Conservation (phyloP, 192 early-diverging fungal species). For the Coemansia sp. region DNA sequence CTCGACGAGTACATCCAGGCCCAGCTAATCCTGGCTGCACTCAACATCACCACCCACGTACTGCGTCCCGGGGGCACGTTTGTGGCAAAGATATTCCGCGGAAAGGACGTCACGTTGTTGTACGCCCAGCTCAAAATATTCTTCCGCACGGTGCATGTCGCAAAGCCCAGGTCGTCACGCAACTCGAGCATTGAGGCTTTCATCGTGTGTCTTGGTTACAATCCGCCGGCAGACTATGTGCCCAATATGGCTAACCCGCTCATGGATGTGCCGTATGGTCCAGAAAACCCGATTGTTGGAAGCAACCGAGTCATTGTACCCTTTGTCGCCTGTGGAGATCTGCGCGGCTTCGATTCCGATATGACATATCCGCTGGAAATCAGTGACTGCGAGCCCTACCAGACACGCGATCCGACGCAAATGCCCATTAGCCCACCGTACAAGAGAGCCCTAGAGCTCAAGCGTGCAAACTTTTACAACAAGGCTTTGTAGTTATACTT, state of each 20-base stretch:
- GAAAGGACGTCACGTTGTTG: slow-evolving; percentile 89
- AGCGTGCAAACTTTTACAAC: slow-evolving; percentile 73
- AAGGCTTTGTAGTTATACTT: slow-evolving; percentile 21
- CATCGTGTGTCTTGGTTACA: slow-evolving; percentile 88
- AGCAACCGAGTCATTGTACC: slow-evolving; percentile 80
- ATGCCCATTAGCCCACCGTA: slow-evolving; percentile 88
- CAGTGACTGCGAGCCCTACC: slow-evolving; percentile 43
- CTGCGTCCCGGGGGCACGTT: slow-evolving; percentile 88
- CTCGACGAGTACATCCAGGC: slow-evolving; percentile 99
- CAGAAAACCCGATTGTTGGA: slow-evolving; percentile 63
- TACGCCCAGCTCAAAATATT: slow-evolving; percentile 90
- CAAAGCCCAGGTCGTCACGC: slow-evolving; percentile 91
- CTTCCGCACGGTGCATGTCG: slow-evolving; percentile 85
- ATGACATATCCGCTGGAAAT: slow-evolving; percentile 74
- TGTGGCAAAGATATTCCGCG: slow-evolving; percentile 97
- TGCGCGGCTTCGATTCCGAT: slow-evolving; percentile 86
- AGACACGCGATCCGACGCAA: slow-evolving; percentile 70
- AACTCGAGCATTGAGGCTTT: slow-evolving; percentile 94
- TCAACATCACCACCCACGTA: slow-evolving; percentile 96
- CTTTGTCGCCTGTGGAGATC: slow-evolving; percentile 89
- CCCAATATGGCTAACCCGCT: slow-evolving; percentile 90
- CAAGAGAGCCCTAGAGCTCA: slow-evolving; percentile 73
- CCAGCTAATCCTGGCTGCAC: slow-evolving; percentile 88
- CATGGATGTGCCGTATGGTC: slow-evolving; percentile 76
- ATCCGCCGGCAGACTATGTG: slow-evolving; percentile 77